Conservation (phyloP, 257 asterid genomes). For the Lithospermum erythrorhizon region DNA sequence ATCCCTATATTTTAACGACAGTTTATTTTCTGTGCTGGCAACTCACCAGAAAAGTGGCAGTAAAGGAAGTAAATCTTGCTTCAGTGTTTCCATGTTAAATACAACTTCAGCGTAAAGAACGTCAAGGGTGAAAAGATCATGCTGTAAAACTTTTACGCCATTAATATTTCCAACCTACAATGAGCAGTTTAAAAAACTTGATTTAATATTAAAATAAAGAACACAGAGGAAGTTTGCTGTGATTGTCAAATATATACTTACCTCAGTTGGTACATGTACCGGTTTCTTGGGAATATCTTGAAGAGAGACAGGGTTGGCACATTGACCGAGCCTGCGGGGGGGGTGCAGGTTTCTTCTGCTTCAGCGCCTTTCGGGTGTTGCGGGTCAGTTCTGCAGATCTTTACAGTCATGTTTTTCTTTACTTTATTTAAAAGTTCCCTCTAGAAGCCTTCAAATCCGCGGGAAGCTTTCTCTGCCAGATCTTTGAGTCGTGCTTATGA, state of each 20-base stretch:
- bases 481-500: too few species aligned
- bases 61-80: slow-evolving; percentile 88
- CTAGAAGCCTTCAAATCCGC: slow-evolving; percentile 73
- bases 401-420: slow-evolving; percentile 78
- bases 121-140: slow-evolving; percentile 92
- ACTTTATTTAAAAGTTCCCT: slow-evolving; percentile 59
- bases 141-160: slow-evolving; percentile 69
- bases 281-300: slow-evolving; percentile 89
- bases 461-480: slow-evolving; percentile 84
- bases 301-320: slow-evolving; percentile 84
- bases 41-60: slow-evolving; percentile 97
- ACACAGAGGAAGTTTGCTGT: slow-evolving; percentile 1
- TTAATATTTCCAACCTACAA: slow-evolving; percentile 69
- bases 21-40: background rate
- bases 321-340: slow-evolving; percentile 85
- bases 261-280: slow-evolving; percentile 72
- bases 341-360: slow-evolving; percentile 97
- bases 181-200: slow-evolving; percentile 14
- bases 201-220: slow-evolving; percentile 12
- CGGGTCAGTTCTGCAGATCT: slow-evolving; percentile 99
- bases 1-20: background rate
- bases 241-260: slow-evolving; percentile 22
- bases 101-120: slow-evolving; percentile 94
- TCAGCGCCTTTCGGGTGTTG: slow-evolving; percentile 76
- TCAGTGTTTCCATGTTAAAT: slow-evolving; percentile 77